Evolutionary conservation across 495 filamentous ascomycete genomes (phyloP).

Genomic region (Neurospora sp.): DNA sequence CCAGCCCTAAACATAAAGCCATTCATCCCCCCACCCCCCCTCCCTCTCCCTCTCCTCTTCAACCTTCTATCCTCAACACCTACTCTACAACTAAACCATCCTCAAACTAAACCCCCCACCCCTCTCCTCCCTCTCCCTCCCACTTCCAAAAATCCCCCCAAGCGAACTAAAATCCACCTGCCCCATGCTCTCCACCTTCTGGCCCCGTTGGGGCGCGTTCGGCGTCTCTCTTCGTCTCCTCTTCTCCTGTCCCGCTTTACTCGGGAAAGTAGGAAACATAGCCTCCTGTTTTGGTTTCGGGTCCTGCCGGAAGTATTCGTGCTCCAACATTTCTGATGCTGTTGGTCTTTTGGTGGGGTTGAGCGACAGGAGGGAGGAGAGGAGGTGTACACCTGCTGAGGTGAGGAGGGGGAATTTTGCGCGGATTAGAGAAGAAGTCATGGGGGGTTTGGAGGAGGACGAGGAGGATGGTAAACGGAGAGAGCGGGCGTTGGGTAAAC

Average conservation of each 20-base stretch:
- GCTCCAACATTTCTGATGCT: slow-evolving; percentile 45
- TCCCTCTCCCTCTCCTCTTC: not conserved
- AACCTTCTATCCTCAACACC: not conserved
- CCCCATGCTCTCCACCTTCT: slow-evolving; percentile 45
- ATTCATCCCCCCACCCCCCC: not conserved
- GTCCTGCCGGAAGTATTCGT: slow-evolving; percentile 83
- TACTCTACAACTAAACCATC: slow-evolving; percentile 37
- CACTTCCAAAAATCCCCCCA: slow-evolving; percentile 43
- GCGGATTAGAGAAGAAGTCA: no score
- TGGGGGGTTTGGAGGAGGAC: no score
- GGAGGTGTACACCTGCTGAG: no score
- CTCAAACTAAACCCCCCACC: slow-evolving; percentile 78
- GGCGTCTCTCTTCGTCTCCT: slow-evolving; percentile 64
- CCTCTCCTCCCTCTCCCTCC: slow-evolving; percentile 59
- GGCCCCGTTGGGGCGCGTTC: slow-evolving; percentile 76
- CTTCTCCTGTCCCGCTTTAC: slow-evolving; percentile 88
- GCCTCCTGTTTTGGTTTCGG: slow-evolving; percentile 76
- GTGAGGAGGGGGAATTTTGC: slow-evolving; percentile 78
- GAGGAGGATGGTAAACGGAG: slow-evolving; percentile 58
- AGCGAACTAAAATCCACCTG: slow-evolving; percentile 63
- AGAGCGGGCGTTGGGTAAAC: slow-evolving; percentile 79
- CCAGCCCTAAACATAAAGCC: no score
- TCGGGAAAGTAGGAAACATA: slow-evolving; percentile 89
- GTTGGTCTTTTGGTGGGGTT: no score
- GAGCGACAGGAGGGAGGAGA: no score